phyloP scores from a whole-genome alignment of 2,329 filamentous ascomycete species.

The Trichophyton verrucosum region DNA sequence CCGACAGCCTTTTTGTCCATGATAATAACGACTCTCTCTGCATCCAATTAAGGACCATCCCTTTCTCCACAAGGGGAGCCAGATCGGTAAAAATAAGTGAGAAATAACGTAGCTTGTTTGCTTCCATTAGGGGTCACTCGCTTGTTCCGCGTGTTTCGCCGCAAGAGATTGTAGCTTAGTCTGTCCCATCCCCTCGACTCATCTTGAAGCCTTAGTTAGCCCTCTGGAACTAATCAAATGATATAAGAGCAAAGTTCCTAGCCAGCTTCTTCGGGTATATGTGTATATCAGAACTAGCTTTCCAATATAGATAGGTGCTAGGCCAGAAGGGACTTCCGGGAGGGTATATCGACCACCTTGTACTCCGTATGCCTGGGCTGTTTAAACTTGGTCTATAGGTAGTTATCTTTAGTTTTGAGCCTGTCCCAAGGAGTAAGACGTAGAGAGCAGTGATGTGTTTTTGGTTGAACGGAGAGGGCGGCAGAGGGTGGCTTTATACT shows the following conservation, averaged over 20 bases:
- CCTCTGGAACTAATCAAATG: slow-evolving; percentile 1
- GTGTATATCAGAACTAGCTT: slow-evolving; percentile 15
- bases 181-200: slow-evolving; percentile 1
- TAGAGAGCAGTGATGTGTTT: too few species aligned
- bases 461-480: too few species aligned
- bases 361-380: not conserved
- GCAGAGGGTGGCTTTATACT: too few species aligned
- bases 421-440: too few species aligned
- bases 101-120: too few species aligned
- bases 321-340: slow-evolving; percentile 13
- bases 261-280: slow-evolving; percentile 20
- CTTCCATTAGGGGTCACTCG: too few species aligned
- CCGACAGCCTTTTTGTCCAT: too few species aligned
- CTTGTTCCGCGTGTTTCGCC: slow-evolving; percentile 2
- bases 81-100: too few species aligned
- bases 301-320: slow-evolving; percentile 19
- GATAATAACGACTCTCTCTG: too few species aligned
- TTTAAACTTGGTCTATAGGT: not conserved
- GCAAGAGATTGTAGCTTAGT: not conserved
- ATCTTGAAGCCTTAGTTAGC: slow-evolving; percentile 5
- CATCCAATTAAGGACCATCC: too few species aligned
- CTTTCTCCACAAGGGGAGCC: too few species aligned
- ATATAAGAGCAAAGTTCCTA: not conserved
- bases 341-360: slow-evolving; percentile 5
- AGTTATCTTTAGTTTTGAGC: too few species aligned